A percentile compares a stretch with the other conserved stretches of the same genome.
These are phyloP conservation scores for Alternaria panax DNA, from an alignment of 2,329 filamentous ascomycete genomes.

Conservation along the genomic window DNA sequence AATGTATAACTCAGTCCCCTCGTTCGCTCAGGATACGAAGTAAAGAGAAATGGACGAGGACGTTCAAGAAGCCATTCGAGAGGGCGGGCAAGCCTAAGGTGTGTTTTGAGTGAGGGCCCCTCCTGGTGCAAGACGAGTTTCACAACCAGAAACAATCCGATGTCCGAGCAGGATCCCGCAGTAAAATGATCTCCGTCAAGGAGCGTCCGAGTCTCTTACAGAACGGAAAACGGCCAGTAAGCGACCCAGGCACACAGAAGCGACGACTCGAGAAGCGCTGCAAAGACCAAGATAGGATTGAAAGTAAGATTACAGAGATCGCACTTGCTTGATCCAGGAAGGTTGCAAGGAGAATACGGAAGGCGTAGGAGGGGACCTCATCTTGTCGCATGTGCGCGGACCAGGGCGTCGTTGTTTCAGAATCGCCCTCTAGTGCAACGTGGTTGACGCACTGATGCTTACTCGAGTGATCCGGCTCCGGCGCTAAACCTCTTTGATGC, in stretches of 20 bases:
- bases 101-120: conserved; percentile 5
- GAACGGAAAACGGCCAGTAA: background rate
- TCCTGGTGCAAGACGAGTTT: conserved; percentile 34
- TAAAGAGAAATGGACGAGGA: background rate
- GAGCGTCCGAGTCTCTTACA: conserved; percentile 12
- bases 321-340: conserved; percentile 17
- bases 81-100: conserved; percentile 20
- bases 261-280: conserved; percentile 4
- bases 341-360: conserved; percentile 1
- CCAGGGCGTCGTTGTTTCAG: conserved; percentile 16
- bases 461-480: conserved; percentile 8
- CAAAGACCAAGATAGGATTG: conserved; percentile 10
- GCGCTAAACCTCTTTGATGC: conserved; percentile 11
- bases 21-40: background rate
- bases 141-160: conserved; percentile 32
- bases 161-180: conserved; percentile 10
- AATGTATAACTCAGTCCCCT: conserved; percentile 6
- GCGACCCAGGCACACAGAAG: conserved; percentile 4
- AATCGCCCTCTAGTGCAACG: conserved; percentile 11
- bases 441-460: conserved; percentile 14
- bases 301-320: conserved; percentile 11
- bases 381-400: conserved; percentile 11
- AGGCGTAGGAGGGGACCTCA: conserved; percentile 9
- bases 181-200: conserved; percentile 37
- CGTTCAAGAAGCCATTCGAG: conserved; percentile 28